Evolutionary conservation across 148 eudicot genomes (phyloP), one percentile per base, ranked within the genome.

Genomic region (Rhododendron mucronatum): DNA sequence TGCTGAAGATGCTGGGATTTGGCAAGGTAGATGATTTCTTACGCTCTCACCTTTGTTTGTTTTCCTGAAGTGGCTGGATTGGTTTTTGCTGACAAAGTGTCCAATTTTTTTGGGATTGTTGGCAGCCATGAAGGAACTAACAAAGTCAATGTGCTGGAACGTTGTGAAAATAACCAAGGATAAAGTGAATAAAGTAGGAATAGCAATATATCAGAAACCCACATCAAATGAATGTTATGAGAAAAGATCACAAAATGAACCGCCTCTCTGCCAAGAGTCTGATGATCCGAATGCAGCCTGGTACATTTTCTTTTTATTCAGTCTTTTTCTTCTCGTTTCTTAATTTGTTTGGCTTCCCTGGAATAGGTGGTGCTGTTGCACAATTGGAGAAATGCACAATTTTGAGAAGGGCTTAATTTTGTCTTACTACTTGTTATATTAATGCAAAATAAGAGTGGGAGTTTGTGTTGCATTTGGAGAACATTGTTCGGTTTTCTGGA

Each of bases 91-190:
- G n/a, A 67, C 37, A 6, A 73, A 50, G 51, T 51, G 35, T 61
- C 71, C 53, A 74, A 23, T 78, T 83, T 44, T 71, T 84, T 48
- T 82, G 61, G 78, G 55, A 79, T 26, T 78, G 41, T 48, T 78
- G 80, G 87, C 98, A 96, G 98, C 95, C 89, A 96, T 96, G 98
- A 91, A 93, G 87, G 83, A 92, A 86, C 88, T 96, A 85, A 92
- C 95, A 18, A 86, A 96, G 78, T 86, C 91, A 71, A 93, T 96
- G 91, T 96, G 98, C 94, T 96, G 98, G 98, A 93, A 94, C 81
- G 91, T 92, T 88, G 82, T 94, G 77, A 86, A 91, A 88, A 93
- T 91, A 88, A 91, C 87, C 41, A 96, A 90, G 89, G 98, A 96
- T 91, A 89, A 80, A 78, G 88, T 96, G 85, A 94, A 96, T 90